Base-by-base conservation (phyloP, 1,139 yeast species). In the Candida tetrigidarum region DNA sequence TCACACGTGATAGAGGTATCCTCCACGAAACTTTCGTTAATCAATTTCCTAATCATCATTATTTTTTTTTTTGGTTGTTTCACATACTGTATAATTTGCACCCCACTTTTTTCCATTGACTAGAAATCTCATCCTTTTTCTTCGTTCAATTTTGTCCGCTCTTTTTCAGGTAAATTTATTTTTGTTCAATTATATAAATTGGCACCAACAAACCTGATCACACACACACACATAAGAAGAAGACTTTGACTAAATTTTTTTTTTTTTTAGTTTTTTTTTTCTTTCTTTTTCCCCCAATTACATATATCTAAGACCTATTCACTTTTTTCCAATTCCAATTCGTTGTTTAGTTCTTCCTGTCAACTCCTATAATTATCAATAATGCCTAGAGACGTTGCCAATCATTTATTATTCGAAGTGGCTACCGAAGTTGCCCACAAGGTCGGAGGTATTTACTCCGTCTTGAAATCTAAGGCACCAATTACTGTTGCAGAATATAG, bases 401-500 rank as follows among this genome's bases (percentile, higher is more conserved):
- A 89, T 65, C 97, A 91, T 62, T 75, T 91, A 48, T 78, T 93
- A 43, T 91, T 93, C 61, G 99, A 93, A 70, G 88, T 90, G 44
- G 96, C 99, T 53, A 93, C 99, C 4, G 99, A 93, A 66, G 98
- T 93, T 42, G 98, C 98, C 59, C 92, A 93, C 74, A 80, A 96
- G 58, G 98, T 93, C 23, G 99, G 99, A 44, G 99, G 99, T 41
- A 93, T 93, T 64, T 93, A 93, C 71, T 91, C 98, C 23, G 99
- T 93, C 47, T 79, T 93, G 63, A 93, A 93, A 66, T 89, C 97
- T 22, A 93, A 93, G 69, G 98, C 98, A 5, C 97, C 97, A 5
- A 92, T 92, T 49, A 93, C 99, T 8, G 92, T 89, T 43, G 92
- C 96, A 38, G 98, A 93, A 67, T 93, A 91, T 68, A 80, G 89